phyloP scores from a whole-genome alignment of 2,329 filamentous ascomycete species.

The Pseudocercospora macadamiae region DNA sequence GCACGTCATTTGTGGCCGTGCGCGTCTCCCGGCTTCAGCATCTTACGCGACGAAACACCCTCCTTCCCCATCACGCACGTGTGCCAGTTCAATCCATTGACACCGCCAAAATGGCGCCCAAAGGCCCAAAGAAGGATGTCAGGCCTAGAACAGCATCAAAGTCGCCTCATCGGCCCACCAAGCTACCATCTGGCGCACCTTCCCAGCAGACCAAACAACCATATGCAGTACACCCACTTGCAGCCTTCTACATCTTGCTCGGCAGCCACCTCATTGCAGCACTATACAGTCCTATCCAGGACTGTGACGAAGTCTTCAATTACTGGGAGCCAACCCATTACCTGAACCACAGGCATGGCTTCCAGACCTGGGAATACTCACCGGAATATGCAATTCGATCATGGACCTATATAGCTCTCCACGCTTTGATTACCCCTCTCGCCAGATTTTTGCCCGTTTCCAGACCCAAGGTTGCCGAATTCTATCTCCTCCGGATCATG shows the following conservation, averaged over 20 bases:
- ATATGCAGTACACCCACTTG: neutral
- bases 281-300: slow-evolving; percentile 85
- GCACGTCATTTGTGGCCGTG: neutral
- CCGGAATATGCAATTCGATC: slow-evolving; percentile 92
- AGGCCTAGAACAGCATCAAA: slow-evolving; percentile 18
- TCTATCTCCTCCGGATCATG: slow-evolving; percentile 80
- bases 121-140: neutral
- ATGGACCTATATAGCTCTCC: slow-evolving; percentile 85
- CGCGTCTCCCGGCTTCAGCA: too few relatives aligned
- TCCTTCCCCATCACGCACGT: neutral
- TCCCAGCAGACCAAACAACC: neutral
- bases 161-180: slow-evolving; percentile 28
- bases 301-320: slow-evolving; percentile 98
- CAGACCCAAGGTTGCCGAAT: slow-evolving; percentile 62
- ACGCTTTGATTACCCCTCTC: slow-evolving; percentile 72
- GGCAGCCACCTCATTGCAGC: slow-evolving; percentile 75
- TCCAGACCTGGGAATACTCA: slow-evolving; percentile 99
- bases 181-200: slow-evolving; percentile 19
- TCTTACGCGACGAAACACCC: neutral
- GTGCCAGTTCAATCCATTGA: neutral
- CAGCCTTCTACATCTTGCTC: slow-evolving; percentile 81
- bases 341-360: slow-evolving; percentile 84
- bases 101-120: slow-evolving; percentile 15
- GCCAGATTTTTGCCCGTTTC: slow-evolving; percentile 57
- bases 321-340: slow-evolving; percentile 99